A percentile compares a stretch with the other conserved stretches of the same genome.
Evolutionary conservation across 495 filamentous ascomycete genomes (phyloP).

Genomic region (Penicillium bialowiezense): DNA sequence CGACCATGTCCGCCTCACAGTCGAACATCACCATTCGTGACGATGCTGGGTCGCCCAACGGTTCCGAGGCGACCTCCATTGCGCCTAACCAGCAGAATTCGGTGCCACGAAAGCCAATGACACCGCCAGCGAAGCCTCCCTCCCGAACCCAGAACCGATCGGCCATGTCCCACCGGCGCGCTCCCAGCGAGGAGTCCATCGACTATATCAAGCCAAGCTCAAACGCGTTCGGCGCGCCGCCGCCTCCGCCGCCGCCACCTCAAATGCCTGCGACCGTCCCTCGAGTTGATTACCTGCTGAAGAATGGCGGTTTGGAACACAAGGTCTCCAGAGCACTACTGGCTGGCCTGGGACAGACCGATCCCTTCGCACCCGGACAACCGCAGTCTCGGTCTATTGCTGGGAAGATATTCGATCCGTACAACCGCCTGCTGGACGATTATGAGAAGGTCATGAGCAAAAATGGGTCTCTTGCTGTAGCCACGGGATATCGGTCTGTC

Average conservation of each 20-base stretch:
- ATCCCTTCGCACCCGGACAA: constrained; percentile 38
- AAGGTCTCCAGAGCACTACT: constrained; percentile 67
- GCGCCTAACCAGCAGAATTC: constrained; percentile 56
- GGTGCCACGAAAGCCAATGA: constrained; percentile 35
- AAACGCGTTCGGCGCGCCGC: constrained; percentile 48
- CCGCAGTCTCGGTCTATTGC: constrained; percentile 43
- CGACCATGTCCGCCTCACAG: constrained; percentile 30
- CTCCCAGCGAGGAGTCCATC: constrained; percentile 37
- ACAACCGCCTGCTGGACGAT: constrained; percentile 77
- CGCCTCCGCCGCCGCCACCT: constrained; percentile 82
- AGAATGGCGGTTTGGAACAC: constrained; percentile 73
- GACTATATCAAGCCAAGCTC: constrained; percentile 38
- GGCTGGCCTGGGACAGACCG: constrained; percentile 33
- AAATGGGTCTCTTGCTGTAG: constrained; percentile 89
- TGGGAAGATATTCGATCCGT: constrained; percentile 71
- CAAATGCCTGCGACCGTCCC: constrained; percentile 64
- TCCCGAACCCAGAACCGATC: constrained; percentile 41
- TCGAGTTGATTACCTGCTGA: constrained; percentile 84
- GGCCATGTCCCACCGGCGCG: constrained; percentile 32
- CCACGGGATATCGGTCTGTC: constrained; percentile 91
- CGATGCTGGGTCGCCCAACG: constrained; percentile 44
- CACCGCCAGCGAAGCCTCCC: constrained; percentile 38
- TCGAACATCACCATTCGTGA: constrained; percentile 41
- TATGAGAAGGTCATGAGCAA: constrained; percentile 76
- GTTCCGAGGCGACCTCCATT: constrained; percentile 66